These are phyloP conservation scores for Boletus sp. DNA, from an alignment of 768 basidiomycete species.

Conservation along the genomic window DNA sequence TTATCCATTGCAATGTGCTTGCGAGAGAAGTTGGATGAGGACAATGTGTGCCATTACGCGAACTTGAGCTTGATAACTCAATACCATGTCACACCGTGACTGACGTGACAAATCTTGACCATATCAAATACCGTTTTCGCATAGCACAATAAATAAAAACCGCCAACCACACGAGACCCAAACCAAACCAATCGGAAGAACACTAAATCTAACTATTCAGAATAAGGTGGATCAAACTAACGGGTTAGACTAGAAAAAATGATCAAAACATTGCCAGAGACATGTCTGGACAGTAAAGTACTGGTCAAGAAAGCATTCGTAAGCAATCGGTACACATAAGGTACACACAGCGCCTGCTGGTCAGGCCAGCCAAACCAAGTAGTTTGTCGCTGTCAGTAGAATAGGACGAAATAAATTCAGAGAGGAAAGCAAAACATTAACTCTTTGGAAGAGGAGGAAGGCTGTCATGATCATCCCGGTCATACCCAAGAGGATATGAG, in stretches of 20 bases:
- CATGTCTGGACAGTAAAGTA: slow-evolving; percentile 5
- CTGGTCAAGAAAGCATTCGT: slow-evolving; percentile 15
- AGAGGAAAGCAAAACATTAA: slow-evolving; percentile 12
- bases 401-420: slow-evolving; percentile 5
- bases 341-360: slow-evolving; percentile 28
- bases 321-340: slow-evolving; percentile 26
- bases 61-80: slow-evolving; percentile 22
- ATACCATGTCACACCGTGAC: slow-evolving; percentile 26
- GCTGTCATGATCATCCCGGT: slow-evolving; percentile 37
- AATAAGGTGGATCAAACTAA: slow-evolving; percentile 3
- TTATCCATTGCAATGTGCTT: slow-evolving; percentile 42
- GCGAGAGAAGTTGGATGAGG: slow-evolving; percentile 3
- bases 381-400: slow-evolving; percentile 9
- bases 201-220: slow-evolving; percentile 1
- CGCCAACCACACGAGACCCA: slow-evolving; percentile 12
- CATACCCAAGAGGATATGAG: slow-evolving; percentile 80
- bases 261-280: slow-evolving; percentile 3
- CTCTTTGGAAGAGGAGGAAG: slow-evolving; percentile 27
- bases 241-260: slow-evolving; percentile 1
- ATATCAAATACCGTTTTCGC: background rate
- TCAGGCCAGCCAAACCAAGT: slow-evolving; percentile 30
- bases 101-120: slow-evolving; percentile 3
- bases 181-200: slow-evolving; percentile 8
- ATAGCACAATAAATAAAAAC: slow-evolving; percentile 16
- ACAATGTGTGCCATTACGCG: slow-evolving; percentile 20